These are phyloP conservation scores for Alternaria novae-zelandiae DNA, from an alignment of 2,329 filamentous ascomycete species.

Conservation along the genomic window DNA sequence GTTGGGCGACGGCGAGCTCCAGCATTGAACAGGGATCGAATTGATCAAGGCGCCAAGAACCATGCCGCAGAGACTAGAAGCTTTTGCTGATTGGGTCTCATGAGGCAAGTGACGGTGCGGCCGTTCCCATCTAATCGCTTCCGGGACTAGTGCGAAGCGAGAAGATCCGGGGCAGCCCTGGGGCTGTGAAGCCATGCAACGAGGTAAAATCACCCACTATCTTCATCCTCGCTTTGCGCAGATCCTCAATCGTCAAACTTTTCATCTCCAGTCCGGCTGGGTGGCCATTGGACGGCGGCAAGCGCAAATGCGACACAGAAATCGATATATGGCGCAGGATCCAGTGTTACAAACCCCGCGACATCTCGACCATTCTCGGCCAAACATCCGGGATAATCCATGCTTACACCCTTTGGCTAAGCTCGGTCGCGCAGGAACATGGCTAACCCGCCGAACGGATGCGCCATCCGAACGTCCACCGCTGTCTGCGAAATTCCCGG, in stretches of 20 bases:
- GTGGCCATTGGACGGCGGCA: slow-evolving; percentile 4
- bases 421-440: slow-evolving; percentile 19
- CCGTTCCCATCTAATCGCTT: slow-evolving; percentile 29
- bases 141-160: slow-evolving; percentile 15
- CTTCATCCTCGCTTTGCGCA: neutral
- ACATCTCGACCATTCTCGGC: slow-evolving; percentile 27
- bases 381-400: slow-evolving; percentile 23
- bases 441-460: slow-evolving; percentile 18
- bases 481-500: slow-evolving; percentile 10
- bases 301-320: neutral
- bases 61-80: slow-evolving; percentile 26
- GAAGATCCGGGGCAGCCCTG: slow-evolving; percentile 31
- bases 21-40: slow-evolving; percentile 18
- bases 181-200: slow-evolving; percentile 5
- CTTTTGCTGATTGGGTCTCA: slow-evolving; percentile 23
- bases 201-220: slow-evolving; percentile 4
- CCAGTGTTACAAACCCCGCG: slow-evolving; percentile 21
- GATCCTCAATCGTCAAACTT: too few relatives aligned
- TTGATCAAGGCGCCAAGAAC: slow-evolving; percentile 30
- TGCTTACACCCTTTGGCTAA: slow-evolving; percentile 5
- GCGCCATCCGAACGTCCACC: slow-evolving; percentile 19
- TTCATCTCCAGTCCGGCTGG: neutral
- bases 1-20: slow-evolving; percentile 12
- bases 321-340: slow-evolving; percentile 11
- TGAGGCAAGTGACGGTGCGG: slow-evolving; percentile 5